Percentiles rank a stretch among this genome's conserved stretches.
Conservation (phyloP, 2,329 filamentous ascomycete species). For the Gliomastix tumulicola region DNA sequence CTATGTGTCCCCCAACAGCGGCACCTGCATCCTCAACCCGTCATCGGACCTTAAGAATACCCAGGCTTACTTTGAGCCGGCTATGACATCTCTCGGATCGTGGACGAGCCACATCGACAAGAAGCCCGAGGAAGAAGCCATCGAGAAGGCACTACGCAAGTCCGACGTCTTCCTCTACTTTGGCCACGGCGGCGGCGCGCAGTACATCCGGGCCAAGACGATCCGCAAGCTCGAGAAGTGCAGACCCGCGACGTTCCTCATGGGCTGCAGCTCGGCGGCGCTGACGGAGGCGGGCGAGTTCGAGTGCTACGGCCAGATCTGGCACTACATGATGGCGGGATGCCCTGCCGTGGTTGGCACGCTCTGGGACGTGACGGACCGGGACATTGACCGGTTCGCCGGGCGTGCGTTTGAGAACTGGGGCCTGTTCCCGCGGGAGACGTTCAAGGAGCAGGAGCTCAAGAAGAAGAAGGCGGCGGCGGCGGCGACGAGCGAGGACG, state of each 20-base stretch:
- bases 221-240: conserved; percentile 74
- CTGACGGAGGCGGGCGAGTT: conserved; percentile 76
- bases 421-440: conserved; percentile 59
- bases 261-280: conserved; percentile 87
- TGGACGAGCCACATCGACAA: conserved; percentile 68
- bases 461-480: conserved; percentile 16
- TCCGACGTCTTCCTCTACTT: conserved; percentile 84
- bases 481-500: conserved; percentile 13
- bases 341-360: conserved; percentile 84
- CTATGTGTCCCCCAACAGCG: conserved; percentile 46
- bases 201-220: conserved; percentile 83
- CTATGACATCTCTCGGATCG: conserved; percentile 56
- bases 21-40: conserved; percentile 85
- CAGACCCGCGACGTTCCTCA: conserved; percentile 72
- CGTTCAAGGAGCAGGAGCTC: conserved; percentile 28
- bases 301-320: conserved; percentile 82
- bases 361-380: conserved; percentile 96
- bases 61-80: conserved; percentile 62
- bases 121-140: conserved; percentile 69
- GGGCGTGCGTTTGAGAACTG: conserved; percentile 74
- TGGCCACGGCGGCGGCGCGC: conserved; percentile 88
- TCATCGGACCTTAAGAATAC: conserved; percentile 77
- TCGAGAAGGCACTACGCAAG: conserved; percentile 57
- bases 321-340: conserved; percentile 87
- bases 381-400: conserved; percentile 92